These are phyloP conservation scores for Aspergillus caelatus DNA, from an alignment of 2,329 filamentous ascomycete species.

Conservation along the genomic window DNA sequence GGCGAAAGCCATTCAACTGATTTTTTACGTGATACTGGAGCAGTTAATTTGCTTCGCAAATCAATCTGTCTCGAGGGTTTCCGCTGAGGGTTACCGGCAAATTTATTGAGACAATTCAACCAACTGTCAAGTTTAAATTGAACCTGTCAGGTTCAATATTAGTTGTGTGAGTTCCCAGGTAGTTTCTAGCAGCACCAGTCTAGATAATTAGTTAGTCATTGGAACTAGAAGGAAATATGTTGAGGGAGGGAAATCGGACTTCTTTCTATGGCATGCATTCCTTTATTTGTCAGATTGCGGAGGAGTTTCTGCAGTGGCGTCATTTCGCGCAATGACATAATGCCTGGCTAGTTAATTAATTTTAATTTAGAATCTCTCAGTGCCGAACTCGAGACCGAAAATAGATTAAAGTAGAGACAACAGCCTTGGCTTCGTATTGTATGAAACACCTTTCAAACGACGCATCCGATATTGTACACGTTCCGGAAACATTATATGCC, in stretches of 20 bases:
- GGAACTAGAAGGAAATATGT: slow-evolving; percentile 9
- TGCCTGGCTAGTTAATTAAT: background rate
- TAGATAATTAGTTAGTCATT: background rate
- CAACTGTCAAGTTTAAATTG: background rate
- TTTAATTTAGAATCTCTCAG: background rate
- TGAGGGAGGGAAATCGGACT: background rate
- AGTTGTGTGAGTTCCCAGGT: background rate
- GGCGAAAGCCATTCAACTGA: slow-evolving; percentile 40
- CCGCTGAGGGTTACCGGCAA: slow-evolving; percentile 2
- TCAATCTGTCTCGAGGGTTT: background rate
- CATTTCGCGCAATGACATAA: slow-evolving; percentile 17
- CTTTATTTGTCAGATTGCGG: background rate
- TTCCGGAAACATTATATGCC: slow-evolving; percentile 26
- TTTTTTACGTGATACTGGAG: background rate
- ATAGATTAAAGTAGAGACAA: background rate
- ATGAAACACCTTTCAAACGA: slow-evolving; percentile 4
- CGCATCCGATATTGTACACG: slow-evolving; percentile 32
- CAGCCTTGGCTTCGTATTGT: background rate
- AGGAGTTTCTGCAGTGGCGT: slow-evolving; percentile 13
- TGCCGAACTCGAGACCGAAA: background rate
- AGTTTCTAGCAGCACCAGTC: background rate
- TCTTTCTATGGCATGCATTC: too few species aligned
- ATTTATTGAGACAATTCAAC: background rate
- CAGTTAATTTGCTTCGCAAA: background rate
- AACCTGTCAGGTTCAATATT: background rate